Conservation (phyloP, 257 asterid genomes). For the Nicotiana tabacum region DNA sequence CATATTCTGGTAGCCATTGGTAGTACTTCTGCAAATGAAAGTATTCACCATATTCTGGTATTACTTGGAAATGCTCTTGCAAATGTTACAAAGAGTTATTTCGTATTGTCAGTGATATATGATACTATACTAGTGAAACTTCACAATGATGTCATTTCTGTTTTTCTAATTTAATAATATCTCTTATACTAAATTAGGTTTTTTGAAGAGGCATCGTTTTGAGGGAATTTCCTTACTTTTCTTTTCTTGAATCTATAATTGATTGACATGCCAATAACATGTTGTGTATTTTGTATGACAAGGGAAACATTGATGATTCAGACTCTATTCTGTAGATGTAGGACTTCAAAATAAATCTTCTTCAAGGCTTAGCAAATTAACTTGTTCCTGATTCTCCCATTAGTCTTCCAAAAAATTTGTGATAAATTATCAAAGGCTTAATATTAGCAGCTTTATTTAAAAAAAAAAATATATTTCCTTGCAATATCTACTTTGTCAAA, state of each 20-base stretch:
- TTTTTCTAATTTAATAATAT: neutral
- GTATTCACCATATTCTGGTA: neutral
- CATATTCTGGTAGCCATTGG: neutral
- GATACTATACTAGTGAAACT: neutral
- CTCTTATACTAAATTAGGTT: neutral
- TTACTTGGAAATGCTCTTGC: neutral
- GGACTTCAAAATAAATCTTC: neutral
- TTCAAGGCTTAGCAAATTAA: neutral
- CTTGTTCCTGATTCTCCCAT: neutral
- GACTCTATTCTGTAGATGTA: neutral
- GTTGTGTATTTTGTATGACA: neutral
- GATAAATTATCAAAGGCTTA: neutral
- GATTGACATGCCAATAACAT: neutral
- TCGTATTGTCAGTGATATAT: neutral
- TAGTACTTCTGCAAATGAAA: neutral
- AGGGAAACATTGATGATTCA: neutral
- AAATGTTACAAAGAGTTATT: neutral
- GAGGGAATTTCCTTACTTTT: neutral
- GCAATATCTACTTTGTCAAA: neutral
- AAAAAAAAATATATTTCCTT: neutral
- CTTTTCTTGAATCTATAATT: neutral
- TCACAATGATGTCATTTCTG: neutral
- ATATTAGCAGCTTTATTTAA: neutral
- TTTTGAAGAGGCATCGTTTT: neutral
- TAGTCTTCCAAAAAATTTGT: neutral